phyloP scores from a whole-genome alignment of 75 land plant genomes.

The Adiantum capillusveneris region DNA sequence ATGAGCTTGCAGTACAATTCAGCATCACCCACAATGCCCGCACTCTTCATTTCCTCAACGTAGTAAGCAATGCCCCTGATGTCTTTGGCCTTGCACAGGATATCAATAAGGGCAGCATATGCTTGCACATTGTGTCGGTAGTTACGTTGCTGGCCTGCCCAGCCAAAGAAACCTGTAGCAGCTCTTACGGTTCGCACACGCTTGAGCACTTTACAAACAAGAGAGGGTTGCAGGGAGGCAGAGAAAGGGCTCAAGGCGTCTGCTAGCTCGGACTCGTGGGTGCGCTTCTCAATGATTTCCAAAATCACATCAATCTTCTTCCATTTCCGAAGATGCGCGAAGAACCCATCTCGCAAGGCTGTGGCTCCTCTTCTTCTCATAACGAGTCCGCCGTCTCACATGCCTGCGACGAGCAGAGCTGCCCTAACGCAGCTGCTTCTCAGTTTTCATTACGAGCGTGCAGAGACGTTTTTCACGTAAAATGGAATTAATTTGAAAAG shows the following conservation, averaged over 20 bases:
- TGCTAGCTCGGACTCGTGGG: too few species aligned
- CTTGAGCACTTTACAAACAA: neutral
- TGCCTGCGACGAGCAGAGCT: too few species aligned
- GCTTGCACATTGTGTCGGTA: constrained; percentile 1
- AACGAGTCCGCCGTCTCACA: too few species aligned
- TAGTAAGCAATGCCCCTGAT: neutral
- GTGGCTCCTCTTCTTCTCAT: too few species aligned
- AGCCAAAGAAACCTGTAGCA: constrained; percentile 8
- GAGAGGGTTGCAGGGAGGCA: neutral
- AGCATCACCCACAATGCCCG: neutral
- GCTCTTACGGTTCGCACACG: neutral
- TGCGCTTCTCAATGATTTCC: too few species aligned
- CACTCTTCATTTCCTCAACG: neutral
- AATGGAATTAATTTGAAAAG: too few species aligned
- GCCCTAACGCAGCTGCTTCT: too few species aligned
- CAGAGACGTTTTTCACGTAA: too few species aligned
- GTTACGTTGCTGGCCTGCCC: constrained; percentile 10
- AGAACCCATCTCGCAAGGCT: too few species aligned
- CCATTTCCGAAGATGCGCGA: too few species aligned
- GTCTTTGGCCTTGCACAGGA: constrained; percentile 2
- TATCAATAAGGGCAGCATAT: constrained; percentile 1
- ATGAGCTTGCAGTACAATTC: neutral
- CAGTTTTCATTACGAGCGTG: too few species aligned
- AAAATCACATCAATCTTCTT: too few species aligned
- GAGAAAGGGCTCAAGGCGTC: neutral